These are phyloP conservation scores for Coriaria nepalensis DNA, from an alignment of 306 rosid species.

Conservation along the genomic window DNA sequence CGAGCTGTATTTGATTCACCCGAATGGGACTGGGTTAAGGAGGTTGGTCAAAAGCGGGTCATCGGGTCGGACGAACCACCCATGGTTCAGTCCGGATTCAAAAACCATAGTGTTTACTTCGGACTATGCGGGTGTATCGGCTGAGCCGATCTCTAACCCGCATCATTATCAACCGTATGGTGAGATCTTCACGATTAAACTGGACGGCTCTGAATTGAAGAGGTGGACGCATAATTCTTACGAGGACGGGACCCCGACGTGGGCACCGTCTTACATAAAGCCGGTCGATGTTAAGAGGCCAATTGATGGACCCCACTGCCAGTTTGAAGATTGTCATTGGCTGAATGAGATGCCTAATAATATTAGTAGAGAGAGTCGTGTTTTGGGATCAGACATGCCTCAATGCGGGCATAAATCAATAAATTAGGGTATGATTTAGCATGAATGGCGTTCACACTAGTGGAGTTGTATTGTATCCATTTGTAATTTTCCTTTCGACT, in stretches of 20 bases:
- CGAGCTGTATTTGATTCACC: slow-evolving; percentile 54
- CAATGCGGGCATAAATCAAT: slow-evolving; percentile 27
- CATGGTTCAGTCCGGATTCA: slow-evolving; percentile 62
- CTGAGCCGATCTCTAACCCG: slow-evolving; percentile 79
- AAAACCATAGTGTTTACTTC: slow-evolving; percentile 48
- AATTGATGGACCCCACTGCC: slow-evolving; percentile 30
- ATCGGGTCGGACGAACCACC: slow-evolving; percentile 63
- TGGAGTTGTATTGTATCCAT: too few relatives aligned
- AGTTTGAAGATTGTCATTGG: slow-evolving; percentile 63
- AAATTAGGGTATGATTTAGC: too few relatives aligned
- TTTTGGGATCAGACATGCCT: slow-evolving; percentile 3
- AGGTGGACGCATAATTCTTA: slow-evolving; percentile 67
- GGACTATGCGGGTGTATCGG: slow-evolving; percentile 62
- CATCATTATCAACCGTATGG: slow-evolving; percentile 79
- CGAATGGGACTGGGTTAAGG: slow-evolving; percentile 62
- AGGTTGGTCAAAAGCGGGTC: slow-evolving; percentile 53
- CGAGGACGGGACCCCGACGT: slow-evolving; percentile 78
- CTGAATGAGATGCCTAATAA: slow-evolving; percentile 31
- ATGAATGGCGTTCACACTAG: too few relatives aligned
- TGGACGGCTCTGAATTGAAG: slow-evolving; percentile 56
- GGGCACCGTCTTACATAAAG: slow-evolving; percentile 38
- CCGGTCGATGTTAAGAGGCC: slow-evolving; percentile 33
- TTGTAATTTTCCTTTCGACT: too few relatives aligned
- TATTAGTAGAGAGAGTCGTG: too few relatives aligned
- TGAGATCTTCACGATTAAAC: slow-evolving; percentile 46